phyloP scores from a whole-genome alignment of 2,329 filamentous ascomycete species.

The Phoma herbarum region DNA sequence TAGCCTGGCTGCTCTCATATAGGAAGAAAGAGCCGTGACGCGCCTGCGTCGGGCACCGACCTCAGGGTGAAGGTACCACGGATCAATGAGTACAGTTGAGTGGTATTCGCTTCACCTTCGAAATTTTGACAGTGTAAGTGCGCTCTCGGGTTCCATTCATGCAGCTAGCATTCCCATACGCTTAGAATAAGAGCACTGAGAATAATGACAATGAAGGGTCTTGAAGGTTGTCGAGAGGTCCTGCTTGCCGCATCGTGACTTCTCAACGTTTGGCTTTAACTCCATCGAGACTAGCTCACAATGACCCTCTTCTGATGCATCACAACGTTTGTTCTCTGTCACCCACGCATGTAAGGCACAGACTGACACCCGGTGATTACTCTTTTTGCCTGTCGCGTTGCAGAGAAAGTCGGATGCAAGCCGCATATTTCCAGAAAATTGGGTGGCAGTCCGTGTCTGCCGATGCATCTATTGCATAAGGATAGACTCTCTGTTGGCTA shows the following conservation, averaged over 20 bases:
- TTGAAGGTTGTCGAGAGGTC: neutral
- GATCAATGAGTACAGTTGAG: constrained; percentile 3
- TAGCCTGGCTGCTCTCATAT: constrained; percentile 2
- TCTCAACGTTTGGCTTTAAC: neutral
- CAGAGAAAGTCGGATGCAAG: no score
- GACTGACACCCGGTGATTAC: no score
- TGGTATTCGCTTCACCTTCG: neutral
- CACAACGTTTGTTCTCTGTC: neutral
- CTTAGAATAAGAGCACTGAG: neutral
- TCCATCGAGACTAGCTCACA: neutral
- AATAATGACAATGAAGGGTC: neutral
- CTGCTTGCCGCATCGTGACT: neutral
- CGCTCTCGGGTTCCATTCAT: neutral
- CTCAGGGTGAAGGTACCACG: constrained; percentile 3
- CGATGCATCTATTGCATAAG: no score
- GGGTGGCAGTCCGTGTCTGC: no score
- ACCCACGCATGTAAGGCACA: neutral
- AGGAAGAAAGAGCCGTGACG: neutral
- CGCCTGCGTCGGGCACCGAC: neutral
- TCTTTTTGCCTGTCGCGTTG: no score
- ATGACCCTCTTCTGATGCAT: neutral
- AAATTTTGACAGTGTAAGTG: neutral
- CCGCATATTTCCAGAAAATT: no score
- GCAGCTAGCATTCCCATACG: neutral
- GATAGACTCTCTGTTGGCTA: no score